Conservation (phyloP, 78 protist genomes). For the Creolimax fragrantissima region DNA sequence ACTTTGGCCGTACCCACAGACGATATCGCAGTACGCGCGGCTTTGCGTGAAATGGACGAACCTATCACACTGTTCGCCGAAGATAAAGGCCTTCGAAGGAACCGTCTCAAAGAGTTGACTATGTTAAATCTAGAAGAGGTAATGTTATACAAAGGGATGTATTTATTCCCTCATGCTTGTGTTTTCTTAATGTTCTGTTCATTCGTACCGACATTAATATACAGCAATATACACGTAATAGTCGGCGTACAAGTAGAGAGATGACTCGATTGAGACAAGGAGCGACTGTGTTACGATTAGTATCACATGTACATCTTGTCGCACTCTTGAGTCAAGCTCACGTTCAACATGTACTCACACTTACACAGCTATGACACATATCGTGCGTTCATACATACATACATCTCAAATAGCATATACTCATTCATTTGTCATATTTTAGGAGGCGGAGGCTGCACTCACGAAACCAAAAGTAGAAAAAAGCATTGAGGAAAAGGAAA, state of each 20-base stretch:
- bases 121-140: background rate
- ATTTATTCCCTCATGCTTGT: background rate
- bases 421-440: background rate
- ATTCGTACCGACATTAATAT: background rate
- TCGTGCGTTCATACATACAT: background rate
- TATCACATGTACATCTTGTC: background rate
- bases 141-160: background rate
- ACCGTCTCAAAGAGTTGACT: background rate
- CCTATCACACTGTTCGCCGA: constrained; percentile 15
- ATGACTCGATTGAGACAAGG: background rate
- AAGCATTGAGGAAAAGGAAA: background rate
- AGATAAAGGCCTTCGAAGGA: background rate
- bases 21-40: background rate
- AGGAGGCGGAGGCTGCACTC: background rate
- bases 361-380: background rate
- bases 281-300: background rate
- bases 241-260: background rate
- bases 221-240: background rate
- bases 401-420: background rate
- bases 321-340: background rate
- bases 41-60: constrained; percentile 10
- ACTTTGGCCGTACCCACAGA: constrained; percentile 1
- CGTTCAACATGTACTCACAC: background rate
- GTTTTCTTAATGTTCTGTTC: background rate
- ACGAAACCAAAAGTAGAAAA: background rate